Base-by-base conservation (phyloP, 108 stramenopile genomes). In the Schizochytrium sp. region DNA sequence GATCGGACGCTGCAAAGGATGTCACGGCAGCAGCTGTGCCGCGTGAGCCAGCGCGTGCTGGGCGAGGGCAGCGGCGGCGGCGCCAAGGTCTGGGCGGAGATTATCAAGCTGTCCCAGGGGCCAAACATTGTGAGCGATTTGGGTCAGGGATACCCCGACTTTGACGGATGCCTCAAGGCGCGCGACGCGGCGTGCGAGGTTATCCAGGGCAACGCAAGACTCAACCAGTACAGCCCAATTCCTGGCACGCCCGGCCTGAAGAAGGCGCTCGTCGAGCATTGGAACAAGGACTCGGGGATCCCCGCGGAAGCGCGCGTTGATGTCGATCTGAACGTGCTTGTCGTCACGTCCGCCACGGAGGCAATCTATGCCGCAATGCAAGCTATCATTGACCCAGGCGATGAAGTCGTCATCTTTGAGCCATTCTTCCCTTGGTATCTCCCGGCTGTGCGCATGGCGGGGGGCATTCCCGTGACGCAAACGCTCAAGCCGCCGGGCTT, bases 371-470 rank as follows among this genome's bases (percentile, higher is more conserved):
- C 97, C 45, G 91, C 94, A 88, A 89, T 97, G 48, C 97, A 96
- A 88, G 94, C 97, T 48, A 96, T 97, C 5, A 87, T 99, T 44
- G 92, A 92, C 63, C 91, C 93, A 0, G 97, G 95, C 5, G 98
- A 98, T 89, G 99, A 99, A 90, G 99, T 98, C 5, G 89, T 98
- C 57, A 89, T 98, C n/a, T 95, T 98, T 72, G 98, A 99, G 91
- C 99, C 99, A 16, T 97, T 96, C 92, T 99, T 99, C 89, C 98
- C 98, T 87, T 63, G 96, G 28, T 98, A 98, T 90, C 92, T 94
- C 14, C 95, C 96, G 88, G 96, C 97, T 90, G 93, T 96, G 18
- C 93, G 94, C 69, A 91, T 98, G 43, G 96, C 97, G 4, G 97
- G 96, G 2, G 97, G 96, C 4, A 95, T 83, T 34, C 95, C 96